Base-by-base conservation (phyloP, 306 rosid species). In the Alnus rubra region DNA sequence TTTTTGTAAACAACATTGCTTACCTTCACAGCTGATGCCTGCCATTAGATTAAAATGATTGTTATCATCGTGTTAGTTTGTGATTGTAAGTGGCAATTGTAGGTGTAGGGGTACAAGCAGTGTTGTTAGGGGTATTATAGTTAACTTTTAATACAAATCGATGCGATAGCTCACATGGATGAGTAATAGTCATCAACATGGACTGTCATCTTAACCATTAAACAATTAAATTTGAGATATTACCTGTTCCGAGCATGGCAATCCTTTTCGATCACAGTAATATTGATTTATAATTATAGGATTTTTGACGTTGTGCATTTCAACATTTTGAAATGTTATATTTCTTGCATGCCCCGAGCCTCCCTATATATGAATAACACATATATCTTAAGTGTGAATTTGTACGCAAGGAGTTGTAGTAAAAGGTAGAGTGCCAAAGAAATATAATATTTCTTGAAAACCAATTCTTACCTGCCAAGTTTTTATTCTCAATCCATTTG, bases 251-350 rank as follows among this genome's bases (percentile, higher is more conserved):
- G 37, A 2, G 80, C 98, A 94, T 72, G 88, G 77, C 7, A 3
- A 0, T 83, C 28, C 60, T 42, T 42, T 42, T 42, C 77, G 83
- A 42, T 42, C 9, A 1, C 8, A 42, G 7, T 42, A 94, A 56
- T 90, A 80, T 86, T 94, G 98, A 78, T 94, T 83, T 69, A 94
- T 86, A 90, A 94, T 89, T 72, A 94, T 92, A 47, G 97, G 97
- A 77, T 94, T 89, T 14, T 80, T 80, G 65, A 94, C 94, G 68
- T 92, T 94, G n/a, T 31, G 18, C 97, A 94, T 87, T 37, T 16
- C 63, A 63, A 94, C 80, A 50, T 92, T 89, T 75, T 59, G 2
- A 71, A 90, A 94, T 50, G 45, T 42, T 35, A 94, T 90, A 84
- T 87, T 75, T 78, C 7, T 86, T 16, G 94, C 98, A 80, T 78